Percentiles rank a stretch among this genome's conserved stretches.
phyloP scores from a whole-genome alignment of 768 basidiomycete genomes.

The Hemileccinum rubropunctum region DNA sequence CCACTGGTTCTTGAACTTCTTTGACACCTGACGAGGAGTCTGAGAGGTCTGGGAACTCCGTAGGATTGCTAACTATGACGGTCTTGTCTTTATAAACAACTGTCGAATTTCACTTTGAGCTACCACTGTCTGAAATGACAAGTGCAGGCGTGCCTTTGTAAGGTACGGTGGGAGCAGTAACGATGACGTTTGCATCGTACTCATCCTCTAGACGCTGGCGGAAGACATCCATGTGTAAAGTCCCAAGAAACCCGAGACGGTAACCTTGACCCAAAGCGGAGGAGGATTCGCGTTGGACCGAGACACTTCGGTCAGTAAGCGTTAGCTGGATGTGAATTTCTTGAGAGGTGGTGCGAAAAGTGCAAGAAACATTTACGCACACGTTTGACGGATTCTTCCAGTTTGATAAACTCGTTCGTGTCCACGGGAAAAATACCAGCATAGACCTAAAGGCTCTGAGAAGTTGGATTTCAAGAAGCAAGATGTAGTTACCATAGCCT shows the following conservation, averaged over 20 bases:
- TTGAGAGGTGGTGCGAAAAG: slow-evolving; percentile 8
- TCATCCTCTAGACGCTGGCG: slow-evolving; percentile 97
- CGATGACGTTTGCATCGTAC: slow-evolving; percentile 89
- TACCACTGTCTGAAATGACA: background rate
- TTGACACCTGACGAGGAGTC: slow-evolving; percentile 60
- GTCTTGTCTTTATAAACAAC: slow-evolving; percentile 71
- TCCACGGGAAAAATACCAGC: slow-evolving; percentile 95
- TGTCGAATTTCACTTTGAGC: slow-evolving; percentile 28
- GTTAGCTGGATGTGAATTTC: slow-evolving; percentile 52
- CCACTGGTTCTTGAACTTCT: slow-evolving; percentile 88
- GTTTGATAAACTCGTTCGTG: slow-evolving; percentile 84
- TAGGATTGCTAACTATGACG: slow-evolving; percentile 82
- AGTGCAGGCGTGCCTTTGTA: slow-evolving; percentile 60
- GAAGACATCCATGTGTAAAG: slow-evolving; percentile 95
- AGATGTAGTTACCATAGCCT: slow-evolving; percentile 73
- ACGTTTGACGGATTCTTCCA: slow-evolving; percentile 93
- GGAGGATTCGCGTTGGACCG: slow-evolving; percentile 88
- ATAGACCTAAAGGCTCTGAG: slow-evolving; percentile 61
- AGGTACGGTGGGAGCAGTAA: slow-evolving; percentile 95
- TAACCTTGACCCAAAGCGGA: slow-evolving; percentile 94
- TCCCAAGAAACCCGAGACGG: slow-evolving; percentile 92
- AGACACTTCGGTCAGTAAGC: slow-evolving; percentile 85
- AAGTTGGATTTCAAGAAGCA: background rate
- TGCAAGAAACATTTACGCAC: slow-evolving; percentile 41
- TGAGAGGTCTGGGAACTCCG: slow-evolving; percentile 85